Evolutionary conservation across 2,329 filamentous ascomycete species (phyloP).

Genomic region (Teratosphaeriaceae sp.): DNA sequence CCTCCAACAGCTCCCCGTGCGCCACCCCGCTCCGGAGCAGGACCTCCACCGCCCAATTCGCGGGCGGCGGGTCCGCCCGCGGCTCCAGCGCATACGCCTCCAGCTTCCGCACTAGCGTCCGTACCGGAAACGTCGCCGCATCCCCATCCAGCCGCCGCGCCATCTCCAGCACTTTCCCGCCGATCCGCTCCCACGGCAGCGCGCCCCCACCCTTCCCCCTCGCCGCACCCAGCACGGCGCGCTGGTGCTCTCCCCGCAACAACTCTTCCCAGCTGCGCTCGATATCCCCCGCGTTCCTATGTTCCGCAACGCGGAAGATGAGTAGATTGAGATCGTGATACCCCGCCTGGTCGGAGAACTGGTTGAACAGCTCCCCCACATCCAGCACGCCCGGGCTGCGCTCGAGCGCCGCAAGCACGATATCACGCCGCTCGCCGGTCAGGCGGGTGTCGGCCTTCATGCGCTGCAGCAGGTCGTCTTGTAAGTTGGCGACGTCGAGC

Average conservation of each 20-base stretch:
- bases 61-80: constrained; percentile 43
- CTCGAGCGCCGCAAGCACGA: constrained; percentile 46
- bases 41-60: constrained; percentile 58
- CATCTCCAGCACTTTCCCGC: constrained; percentile 52
- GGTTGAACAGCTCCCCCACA: constrained; percentile 85
- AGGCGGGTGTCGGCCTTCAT: constrained; percentile 68
- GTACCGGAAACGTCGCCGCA: constrained; percentile 28
- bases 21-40: constrained; percentile 58
- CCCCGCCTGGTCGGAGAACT: constrained; percentile 80
- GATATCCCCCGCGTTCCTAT: constrained; percentile 81
- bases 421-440: constrained; percentile 52
- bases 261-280: constrained; percentile 76
- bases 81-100: constrained; percentile 48
- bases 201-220: constrained; percentile 26
- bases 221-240: constrained; percentile 27
- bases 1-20: no score
- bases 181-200: constrained; percentile 63
- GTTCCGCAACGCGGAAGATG: constrained; percentile 87
- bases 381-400: constrained; percentile 73
- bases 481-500: constrained; percentile 88
- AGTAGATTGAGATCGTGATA: constrained; percentile 92
- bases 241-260: constrained; percentile 57
- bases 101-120: constrained; percentile 48
- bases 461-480: constrained; percentile 80
- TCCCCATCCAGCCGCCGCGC: constrained; percentile 43